Evolutionary conservation across 2,329 filamentous ascomycete species (phyloP).

Genomic region (Arthroderma uncinatum): DNA sequence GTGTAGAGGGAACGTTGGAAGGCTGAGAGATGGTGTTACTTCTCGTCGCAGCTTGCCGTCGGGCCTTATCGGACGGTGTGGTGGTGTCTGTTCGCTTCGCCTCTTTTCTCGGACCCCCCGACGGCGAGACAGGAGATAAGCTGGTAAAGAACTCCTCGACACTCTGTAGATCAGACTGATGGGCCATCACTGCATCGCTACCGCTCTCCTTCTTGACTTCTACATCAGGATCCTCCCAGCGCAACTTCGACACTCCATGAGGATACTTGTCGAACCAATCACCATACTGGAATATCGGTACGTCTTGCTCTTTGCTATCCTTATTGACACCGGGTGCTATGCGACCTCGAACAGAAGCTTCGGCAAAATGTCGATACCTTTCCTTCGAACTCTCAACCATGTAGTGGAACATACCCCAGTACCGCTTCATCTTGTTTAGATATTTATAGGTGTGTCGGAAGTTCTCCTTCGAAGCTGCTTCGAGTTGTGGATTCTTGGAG

Average conservation of each 20-base stretch:
- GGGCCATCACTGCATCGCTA: constrained; percentile 78
- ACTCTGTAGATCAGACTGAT: constrained; percentile 81
- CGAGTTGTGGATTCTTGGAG: constrained; percentile 65
- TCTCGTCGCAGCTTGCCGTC: neutral
- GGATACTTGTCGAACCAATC: constrained; percentile 97
- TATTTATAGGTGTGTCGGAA: constrained; percentile 81
- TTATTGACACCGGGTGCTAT: constrained; percentile 30
- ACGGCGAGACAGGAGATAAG: constrained; percentile 49
- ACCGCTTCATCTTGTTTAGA: constrained; percentile 86
- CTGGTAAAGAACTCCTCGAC: constrained; percentile 90
- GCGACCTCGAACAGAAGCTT: constrained; percentile 62
- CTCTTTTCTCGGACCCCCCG: constrained; percentile 40
- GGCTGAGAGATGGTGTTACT: neutral
- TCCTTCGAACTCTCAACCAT: constrained; percentile 88
- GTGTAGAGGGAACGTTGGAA: neutral
- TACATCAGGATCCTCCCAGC: constrained; percentile 65
- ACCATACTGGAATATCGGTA: constrained; percentile 79
- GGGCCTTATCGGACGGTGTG: constrained; percentile 5
- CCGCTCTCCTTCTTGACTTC: constrained; percentile 62
- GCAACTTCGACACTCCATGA: constrained; percentile 72
- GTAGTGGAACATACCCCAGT: constrained; percentile 98
- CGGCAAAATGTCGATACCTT: constrained; percentile 72
- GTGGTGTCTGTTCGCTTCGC: constrained; percentile 28
- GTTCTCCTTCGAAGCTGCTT: constrained; percentile 70
- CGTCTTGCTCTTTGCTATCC: constrained; percentile 25